Evolutionary conservation across 2,329 filamentous ascomycete genomes (phyloP), one percentile per base, ranked within the genome.

Genomic region (Beauveria australis): DNA sequence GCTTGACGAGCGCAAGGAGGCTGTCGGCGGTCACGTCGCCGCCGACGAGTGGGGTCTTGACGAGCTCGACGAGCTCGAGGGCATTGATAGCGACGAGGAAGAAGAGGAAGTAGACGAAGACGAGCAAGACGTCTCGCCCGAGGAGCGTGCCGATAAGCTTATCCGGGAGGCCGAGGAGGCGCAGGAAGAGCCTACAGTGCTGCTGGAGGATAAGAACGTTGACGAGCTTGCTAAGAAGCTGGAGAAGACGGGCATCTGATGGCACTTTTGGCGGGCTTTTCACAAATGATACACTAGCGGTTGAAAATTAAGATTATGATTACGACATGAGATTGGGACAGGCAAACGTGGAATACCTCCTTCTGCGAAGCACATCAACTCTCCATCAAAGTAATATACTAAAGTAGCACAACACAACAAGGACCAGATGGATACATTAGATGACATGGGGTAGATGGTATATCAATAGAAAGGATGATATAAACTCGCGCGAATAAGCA

Each of bases 31-130:
- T 18, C 81, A 85, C 61, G 68, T 82, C 28, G 72, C 93, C 43
- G 81, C 88, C 48, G 92, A 96, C 63, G 84, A 86, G 26, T 94
- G 90, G 89, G 90, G 90, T 46, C 74, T 97, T 26, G 93, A 96
- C 71, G 89, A 89, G 69, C 82, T 96, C 49, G 89, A 89, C 67
- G 92, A 97, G 67, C 84, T 97, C 2, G 90, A 93, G 67, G 89
- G 91, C 62, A 87, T 90, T 10, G 83, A 85, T 14, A 84, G 83
- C 61, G 87, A 84, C 1, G 86, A 89, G 5, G 85, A 88, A 16
- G 83, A 85, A 28, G 85, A 86, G 16, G 82, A 85, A 26, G 85
- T 86, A 7, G 86, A 85, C 7, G 86, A 86, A 1, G 87, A 88
- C 7, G 87, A 88, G 19, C 86, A 89, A 2, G 85, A 88, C 55